Base-by-base conservation (phyloP, 164 flowering plant genomes). In the Paratinospora sagittata region DNA sequence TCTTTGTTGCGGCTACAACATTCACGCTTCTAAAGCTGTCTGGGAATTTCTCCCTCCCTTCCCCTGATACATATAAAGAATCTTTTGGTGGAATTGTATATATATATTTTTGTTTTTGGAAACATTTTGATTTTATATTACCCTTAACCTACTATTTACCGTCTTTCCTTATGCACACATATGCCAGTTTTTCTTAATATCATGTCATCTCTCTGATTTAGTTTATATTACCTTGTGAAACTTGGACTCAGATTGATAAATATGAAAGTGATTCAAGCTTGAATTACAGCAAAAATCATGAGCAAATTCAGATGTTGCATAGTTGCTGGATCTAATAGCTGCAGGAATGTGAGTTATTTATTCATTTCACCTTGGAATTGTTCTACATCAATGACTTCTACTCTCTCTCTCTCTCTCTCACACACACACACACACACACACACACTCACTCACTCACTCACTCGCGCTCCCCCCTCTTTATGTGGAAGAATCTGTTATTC, bases 1-100 rank as follows among this genome's bases (percentile, higher is more conserved):
- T 88, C 83, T 85, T 86, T 57, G 68, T 85, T 57, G 86, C 90
- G 21, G 92, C 89, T 11, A 86, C 92, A 26, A 70, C 84, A 37
- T 86, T 88, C 79, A 84, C 90, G 57, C 82, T 88, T 68, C 80
- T 88, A 62, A 88, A 88, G 78, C 88, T 88, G 27, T 82, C 76
- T 70, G 90, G 90, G 86, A 85, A 74, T 19, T 41, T 72, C 14
- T 57, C 63, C n/a, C 67, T n/a, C 4, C 8, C n/a, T 57, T 63
- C 67, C 60, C 23, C 5, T 0, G 2, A 52, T 52, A 3, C 21
- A 52, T 52, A n/a, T n/a, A n/a, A 6, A 16, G 6, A 16, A 17
- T 17, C 60, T 17, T n/a, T 52, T n/a, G 21, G 23, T 52, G 23
- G 14, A 52, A n/a, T n/a, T n/a, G n/a, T 52, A n/a, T 8, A 52